Base-by-base conservation (phyloP, 2,329 filamentous ascomycete genomes). In the Colletotrichum tanaceti region DNA sequence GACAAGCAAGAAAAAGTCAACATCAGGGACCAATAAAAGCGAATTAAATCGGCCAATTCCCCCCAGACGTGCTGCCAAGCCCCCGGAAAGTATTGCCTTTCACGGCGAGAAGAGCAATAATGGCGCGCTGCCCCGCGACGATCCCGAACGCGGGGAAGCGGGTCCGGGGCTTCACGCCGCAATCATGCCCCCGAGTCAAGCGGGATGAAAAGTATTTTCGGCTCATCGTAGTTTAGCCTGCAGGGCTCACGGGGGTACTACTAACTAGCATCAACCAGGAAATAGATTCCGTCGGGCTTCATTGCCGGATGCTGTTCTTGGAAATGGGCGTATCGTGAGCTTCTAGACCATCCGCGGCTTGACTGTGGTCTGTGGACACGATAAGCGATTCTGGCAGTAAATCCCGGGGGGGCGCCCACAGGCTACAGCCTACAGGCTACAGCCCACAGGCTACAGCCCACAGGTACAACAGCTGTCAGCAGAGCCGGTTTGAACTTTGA, bases 131-230 rank as follows among this genome's bases (percentile, higher is more conserved):
- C 20, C n/a, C 50, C 58, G 58, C 47, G 63, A 54, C 50, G 50
- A 62, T 66, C 49, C 58, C 63, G 58, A 50, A 5, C 59, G 63
- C 63, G 63, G 63, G 58, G 63, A 62, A 66, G 58, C 43, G 63
- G 63, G 49, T 49, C 63, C 50, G 58, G 49, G 22, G 28, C n/a
- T n/a, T n/a, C n/a, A n/a, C n/a, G n/a, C n/a, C n/a, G n/a, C n/a
- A n/a, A n/a, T n/a, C n/a, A n/a, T n/a, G n/a, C 35, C 18, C 32
- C 58, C 63, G 49, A 66, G 58, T 62, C 63, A 65, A 46, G 57
- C 39, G 58, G 63, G 22, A 28, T 20, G 13, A 28, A 28, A 5
- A 4, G 11, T 50, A 38, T 44, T 38, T 0, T 5, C 18, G 35
- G 38, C 24, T 18, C 39, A 58, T 41, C 58, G 32, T 41, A 3